Evolutionary conservation across 345 rosid genomes (phyloP).

Genomic region (Pelargonium nanum): DNA sequence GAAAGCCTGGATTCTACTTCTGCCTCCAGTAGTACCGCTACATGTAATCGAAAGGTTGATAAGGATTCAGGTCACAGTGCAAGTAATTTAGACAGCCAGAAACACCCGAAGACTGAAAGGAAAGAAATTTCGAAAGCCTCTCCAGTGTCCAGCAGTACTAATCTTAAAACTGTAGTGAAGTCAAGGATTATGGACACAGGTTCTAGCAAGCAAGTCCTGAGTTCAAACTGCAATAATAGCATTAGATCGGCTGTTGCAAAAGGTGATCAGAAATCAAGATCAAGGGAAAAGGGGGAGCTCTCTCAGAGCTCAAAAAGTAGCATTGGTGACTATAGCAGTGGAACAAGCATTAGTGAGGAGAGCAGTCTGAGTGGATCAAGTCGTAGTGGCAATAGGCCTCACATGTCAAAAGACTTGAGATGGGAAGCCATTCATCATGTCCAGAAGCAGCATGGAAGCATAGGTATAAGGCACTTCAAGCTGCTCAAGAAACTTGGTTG

Average conservation of each 20-base stretch:
- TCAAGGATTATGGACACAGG: constrained; percentile 22
- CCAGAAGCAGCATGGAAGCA: constrained; percentile 50
- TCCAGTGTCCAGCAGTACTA: constrained; percentile 25
- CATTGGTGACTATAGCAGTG: constrained; percentile 59
- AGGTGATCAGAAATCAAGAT: constrained; percentile 40
- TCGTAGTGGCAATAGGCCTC: constrained; percentile 53
- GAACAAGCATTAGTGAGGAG: constrained; percentile 48
- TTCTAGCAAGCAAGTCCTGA: constrained; percentile 23
- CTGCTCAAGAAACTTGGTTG: constrained; percentile 60
- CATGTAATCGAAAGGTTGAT: constrained; percentile 15
- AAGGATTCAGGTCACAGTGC: constrained; percentile 26
- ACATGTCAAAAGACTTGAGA: constrained; percentile 66
- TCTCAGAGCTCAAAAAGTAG: constrained; percentile 83
- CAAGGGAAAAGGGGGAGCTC: constrained; percentile 54
- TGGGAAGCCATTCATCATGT: constrained; percentile 56
- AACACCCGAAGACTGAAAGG: constrained; percentile 15
- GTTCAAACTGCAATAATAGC: constrained; percentile 20
- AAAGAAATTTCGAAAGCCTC: constrained; percentile 30
- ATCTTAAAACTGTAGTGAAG: constrained; percentile 26
- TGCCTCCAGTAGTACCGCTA: constrained; percentile 22
- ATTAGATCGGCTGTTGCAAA: constrained; percentile 22
- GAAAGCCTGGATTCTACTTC: constrained; percentile 26
- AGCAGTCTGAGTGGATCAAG: constrained; percentile 45
- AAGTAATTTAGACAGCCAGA: constrained; percentile 20
- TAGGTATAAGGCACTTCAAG: constrained; percentile 55